A percentile compares a stretch with the other conserved stretches of the same genome.
These are phyloP conservation scores for Mercurialis annua DNA, from an alignment of 345 rosid genomes.

Conservation along the genomic window DNA sequence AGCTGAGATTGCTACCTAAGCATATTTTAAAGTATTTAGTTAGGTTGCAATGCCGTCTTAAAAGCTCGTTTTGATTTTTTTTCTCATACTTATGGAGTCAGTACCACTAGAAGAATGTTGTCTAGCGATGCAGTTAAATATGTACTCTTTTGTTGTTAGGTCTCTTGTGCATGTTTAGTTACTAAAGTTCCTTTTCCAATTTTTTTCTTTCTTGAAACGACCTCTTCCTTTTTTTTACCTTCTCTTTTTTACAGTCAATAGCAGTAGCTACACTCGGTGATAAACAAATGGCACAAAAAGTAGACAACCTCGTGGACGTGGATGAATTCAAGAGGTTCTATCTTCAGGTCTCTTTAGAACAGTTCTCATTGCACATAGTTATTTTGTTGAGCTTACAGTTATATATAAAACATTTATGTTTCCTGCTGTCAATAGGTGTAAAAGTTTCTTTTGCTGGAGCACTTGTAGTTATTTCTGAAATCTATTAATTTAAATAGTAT, in stretches of 20 bases:
- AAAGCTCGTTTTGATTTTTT: background rate
- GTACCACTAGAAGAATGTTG: background rate
- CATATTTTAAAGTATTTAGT: background rate
- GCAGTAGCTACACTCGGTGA: slow-evolving; percentile 98
- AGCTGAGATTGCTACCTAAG: background rate
- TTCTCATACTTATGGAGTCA: background rate
- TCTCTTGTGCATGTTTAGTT: slow-evolving; percentile 15
- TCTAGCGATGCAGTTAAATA: background rate
- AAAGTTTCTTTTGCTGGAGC: slow-evolving; percentile 4
- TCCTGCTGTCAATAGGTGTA: slow-evolving; percentile 1
- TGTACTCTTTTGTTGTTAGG: background rate
- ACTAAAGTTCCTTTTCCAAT: background rate
- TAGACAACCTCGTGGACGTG: slow-evolving; percentile 76
- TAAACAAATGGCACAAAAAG: slow-evolving; percentile 91
- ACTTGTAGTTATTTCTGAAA: background rate
- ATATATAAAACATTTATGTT: background rate
- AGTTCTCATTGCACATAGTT: slow-evolving; percentile 20
- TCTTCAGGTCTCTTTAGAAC: slow-evolving; percentile 71
- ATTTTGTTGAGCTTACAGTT: slow-evolving; percentile 17
- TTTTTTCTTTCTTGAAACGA: slow-evolving; percentile 10
- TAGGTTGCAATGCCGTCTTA: background rate
- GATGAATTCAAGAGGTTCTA: slow-evolving; percentile 95
- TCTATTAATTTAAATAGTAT: background rate
- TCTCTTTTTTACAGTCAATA: slow-evolving; percentile 55
- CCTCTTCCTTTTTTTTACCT: background rate